Evolutionary conservation across 306 rosid genomes (phyloP), one percentile per base, ranked within the genome.

Genomic region (Quercus suber): DNA sequence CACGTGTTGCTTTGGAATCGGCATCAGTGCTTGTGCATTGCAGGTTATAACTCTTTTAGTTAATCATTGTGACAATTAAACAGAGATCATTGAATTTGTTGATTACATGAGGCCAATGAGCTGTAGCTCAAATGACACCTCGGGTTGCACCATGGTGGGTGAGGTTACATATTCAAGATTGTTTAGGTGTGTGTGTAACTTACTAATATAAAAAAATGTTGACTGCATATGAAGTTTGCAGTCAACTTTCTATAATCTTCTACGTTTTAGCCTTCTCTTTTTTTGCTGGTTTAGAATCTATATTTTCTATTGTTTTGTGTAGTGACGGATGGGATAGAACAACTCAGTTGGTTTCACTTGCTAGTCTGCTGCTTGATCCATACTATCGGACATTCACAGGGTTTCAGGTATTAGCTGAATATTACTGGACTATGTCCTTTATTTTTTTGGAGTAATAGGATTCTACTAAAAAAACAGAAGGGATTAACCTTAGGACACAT

Each of bases 241-340:
- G 56, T 70, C 12, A n/a, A 21, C 51, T 71, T 51, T 69, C 13
- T 49, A 5, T 5, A 13, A 49, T 51, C n/a, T 71, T 45, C 59
- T 5, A 53, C 60, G 6, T 28, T 56, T 31, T 64, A 52, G 20
- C 43, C 69, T 68, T 28, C 31, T 63, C 64, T 75, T 31, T 30
- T 67, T 77, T 53, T 55, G 55, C 58, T 76, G 35, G 56, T 82
- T 68, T 80, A 30, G 56, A 73, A 14, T 37, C 74, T 63, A 56
- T 65, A 18, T 37, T 30, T 79, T 58, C 74, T 49, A 35, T 64
- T 75, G 43, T 84, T 81, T 75, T 78, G 55, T 80, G 74, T 77
- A 95, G 99, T 89, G 99, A 92, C 81, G 99, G 99, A 55, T 95
- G 99, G 99, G 99, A 95, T 85, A 90, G 99, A 85, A 93, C 99